Evolutionary conservation across 2,329 filamentous ascomycete genomes (phyloP).

Genomic region (Zalaria obscura): DNA sequence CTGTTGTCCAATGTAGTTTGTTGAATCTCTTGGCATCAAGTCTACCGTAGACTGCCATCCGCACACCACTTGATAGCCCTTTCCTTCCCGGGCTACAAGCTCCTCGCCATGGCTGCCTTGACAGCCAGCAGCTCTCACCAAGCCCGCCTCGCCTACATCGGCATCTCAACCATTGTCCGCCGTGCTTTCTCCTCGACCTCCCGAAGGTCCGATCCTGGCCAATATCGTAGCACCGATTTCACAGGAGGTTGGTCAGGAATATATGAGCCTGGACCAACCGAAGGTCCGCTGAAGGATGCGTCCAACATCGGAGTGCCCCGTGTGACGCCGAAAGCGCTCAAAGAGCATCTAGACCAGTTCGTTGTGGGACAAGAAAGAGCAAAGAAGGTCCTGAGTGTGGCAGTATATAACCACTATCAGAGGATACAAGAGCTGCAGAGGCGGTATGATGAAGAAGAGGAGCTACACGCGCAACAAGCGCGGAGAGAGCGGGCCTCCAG

Average conservation of each 20-base stretch:
- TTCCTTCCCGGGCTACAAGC: too few species aligned
- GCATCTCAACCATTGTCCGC: slow-evolving; percentile 17
- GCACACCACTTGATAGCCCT: too few species aligned
- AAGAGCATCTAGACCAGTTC: slow-evolving; percentile 86
- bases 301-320: slow-evolving; percentile 42
- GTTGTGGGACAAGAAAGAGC: slow-evolving; percentile 92
- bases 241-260: slow-evolving; percentile 44
- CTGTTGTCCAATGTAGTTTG: too few species aligned
- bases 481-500: slow-evolving; percentile 48
- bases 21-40: too few species aligned
- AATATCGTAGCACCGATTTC: slow-evolving; percentile 37
- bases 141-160: slow-evolving; percentile 26
- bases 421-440: slow-evolving; percentile 63
- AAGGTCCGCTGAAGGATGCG: slow-evolving; percentile 47
- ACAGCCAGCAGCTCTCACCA: slow-evolving; percentile 21
- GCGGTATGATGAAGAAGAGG: slow-evolving; percentile 66
- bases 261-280: slow-evolving; percentile 50
- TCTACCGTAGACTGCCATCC: too few species aligned
- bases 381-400: slow-evolving; percentile 84
- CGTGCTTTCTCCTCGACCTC: slow-evolving; percentile 8
- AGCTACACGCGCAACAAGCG: slow-evolving; percentile 55
- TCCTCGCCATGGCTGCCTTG: slow-evolving; percentile 8
- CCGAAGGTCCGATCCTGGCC: neutral
- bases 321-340: slow-evolving; percentile 53
- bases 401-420: slow-evolving; percentile 95